Conservation (phyloP, 805 yeast species). For the Spathaspora arborariae region DNA sequence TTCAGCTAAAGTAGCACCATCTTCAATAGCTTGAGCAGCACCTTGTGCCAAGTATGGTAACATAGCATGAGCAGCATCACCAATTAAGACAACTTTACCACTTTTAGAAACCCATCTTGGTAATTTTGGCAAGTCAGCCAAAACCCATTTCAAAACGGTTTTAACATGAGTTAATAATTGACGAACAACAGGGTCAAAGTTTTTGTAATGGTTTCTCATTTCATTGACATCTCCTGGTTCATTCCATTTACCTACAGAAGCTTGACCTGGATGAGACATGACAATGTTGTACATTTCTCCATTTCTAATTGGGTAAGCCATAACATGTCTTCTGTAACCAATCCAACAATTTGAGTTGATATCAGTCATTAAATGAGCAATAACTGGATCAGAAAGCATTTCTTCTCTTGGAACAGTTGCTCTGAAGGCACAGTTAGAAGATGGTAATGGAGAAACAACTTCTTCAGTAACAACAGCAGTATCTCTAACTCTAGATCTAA, state of each 20-base stretch:
- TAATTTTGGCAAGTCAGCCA: conserved; percentile 15
- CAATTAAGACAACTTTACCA: conserved; percentile 15
- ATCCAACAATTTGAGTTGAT: conserved; percentile 15
- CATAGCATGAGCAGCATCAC: conserved; percentile 25
- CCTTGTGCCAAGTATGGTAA: conserved; percentile 20
- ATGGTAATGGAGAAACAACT: conserved; percentile 8
- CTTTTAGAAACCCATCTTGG: conserved; percentile 13
- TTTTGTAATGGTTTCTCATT: conserved; percentile 8
- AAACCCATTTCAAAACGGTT: conserved; percentile 14
- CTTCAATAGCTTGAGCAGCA: conserved; percentile 21
- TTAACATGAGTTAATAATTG: conserved; percentile 14
- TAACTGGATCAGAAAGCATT: conserved; percentile 13
- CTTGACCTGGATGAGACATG: conserved; percentile 13
- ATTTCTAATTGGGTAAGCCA: conserved; percentile 14
- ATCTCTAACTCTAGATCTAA: conserved; percentile 17
- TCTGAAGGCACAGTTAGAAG: conserved; percentile 11
- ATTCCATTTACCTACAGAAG: conserved; percentile 14
- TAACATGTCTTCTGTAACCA: conserved; percentile 15
- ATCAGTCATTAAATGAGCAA: conserved; percentile 13
- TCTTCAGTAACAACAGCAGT: conserved; percentile 12
- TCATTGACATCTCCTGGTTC: conserved; percentile 13
- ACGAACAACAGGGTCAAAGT: conserved; percentile 13
- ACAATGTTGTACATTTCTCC: conserved; percentile 14
- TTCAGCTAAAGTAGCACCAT: conserved; percentile 17
- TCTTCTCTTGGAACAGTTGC: conserved; percentile 12